These are phyloP conservation scores for Leersia perrieri DNA, from an alignment of 176 grass and related monocot species.

Conservation along the genomic window DNA sequence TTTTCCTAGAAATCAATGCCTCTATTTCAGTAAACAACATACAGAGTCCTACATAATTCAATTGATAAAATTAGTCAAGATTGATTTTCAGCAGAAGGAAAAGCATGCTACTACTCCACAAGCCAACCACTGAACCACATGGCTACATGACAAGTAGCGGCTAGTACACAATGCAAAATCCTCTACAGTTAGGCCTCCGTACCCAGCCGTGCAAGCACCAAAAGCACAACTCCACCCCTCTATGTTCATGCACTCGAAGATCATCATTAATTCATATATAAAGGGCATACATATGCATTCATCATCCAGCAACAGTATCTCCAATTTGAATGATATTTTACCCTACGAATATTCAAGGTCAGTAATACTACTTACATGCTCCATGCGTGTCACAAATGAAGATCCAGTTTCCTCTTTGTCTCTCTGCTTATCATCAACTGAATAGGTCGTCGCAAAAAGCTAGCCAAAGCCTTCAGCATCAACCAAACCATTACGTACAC, in stretches of 20 bases:
- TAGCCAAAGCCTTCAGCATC: neutral
- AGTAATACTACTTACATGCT: neutral
- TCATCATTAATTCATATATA: neutral
- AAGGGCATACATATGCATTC: neutral
- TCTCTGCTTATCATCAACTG: neutral
- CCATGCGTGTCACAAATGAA: neutral
- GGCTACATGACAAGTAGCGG: neutral
- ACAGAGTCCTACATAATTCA: too few species aligned
- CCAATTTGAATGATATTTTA: neutral
- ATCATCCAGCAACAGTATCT: neutral
- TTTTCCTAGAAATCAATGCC: neutral
- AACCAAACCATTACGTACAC: neutral
- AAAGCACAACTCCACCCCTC: neutral
- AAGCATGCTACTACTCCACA: neutral
- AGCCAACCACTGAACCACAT: neutral
- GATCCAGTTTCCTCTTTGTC: neutral
- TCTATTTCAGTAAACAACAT: neutral
- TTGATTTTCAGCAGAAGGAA: neutral
- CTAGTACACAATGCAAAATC: neutral
- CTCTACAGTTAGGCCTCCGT: neutral
- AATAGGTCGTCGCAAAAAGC: neutral
- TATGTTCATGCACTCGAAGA: neutral
- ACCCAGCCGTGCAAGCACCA: neutral
- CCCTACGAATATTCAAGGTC: neutral
- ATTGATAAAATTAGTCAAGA: too few species aligned